Base-by-base conservation (phyloP, 106 monocot genomes). In the Acorus calamus region DNA sequence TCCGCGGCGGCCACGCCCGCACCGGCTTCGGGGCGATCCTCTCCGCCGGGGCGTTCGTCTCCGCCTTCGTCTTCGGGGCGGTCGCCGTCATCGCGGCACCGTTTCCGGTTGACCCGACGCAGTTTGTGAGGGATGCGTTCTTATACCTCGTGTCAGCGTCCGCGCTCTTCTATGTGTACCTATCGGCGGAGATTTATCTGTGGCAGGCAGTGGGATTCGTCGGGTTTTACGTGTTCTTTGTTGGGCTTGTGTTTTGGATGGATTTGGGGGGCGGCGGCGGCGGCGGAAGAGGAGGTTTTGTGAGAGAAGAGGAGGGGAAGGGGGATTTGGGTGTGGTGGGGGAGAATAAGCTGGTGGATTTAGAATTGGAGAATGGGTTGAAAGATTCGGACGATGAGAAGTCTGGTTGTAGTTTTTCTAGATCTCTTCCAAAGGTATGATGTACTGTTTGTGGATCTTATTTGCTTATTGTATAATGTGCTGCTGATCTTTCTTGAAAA, bases 1-100 rank as follows among this genome's bases (percentile, higher is more conserved):
- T 89, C 58, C 84, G 81, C 48, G 59, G 65, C 4, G 89, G 84
- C 51, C 81, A 71, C n/a, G 52, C 80, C 11, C 78, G 86, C 63
- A 79, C 89, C 60, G 89, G 84, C 49, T 64, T 94, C 53, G 94
- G 81, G 2, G 94, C 94, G 55, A 79, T 89, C 60, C 81, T 94
- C 62, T 94, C 94, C 5, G 94, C 94, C 5, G 94, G 94, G 14
- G 82, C 94, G 11, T 96, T 96, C 65, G 94, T 96, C 47, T 96
- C 90, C 7, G 74, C 94, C 10, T 82, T 90, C 73, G 94, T 96
- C 50, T 84, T 96, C 42, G 94, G 94, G 42, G 67, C 77, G 55
- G 84, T 96, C 53, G 78, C 87, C 43, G 48, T 87, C 47, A 52
- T 70, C 63, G 67, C 84, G 12, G 82, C 78, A 5, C 89, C 89